Conservation (phyloP, 176 grass and related monocot species). For the Musa beccarii region DNA sequence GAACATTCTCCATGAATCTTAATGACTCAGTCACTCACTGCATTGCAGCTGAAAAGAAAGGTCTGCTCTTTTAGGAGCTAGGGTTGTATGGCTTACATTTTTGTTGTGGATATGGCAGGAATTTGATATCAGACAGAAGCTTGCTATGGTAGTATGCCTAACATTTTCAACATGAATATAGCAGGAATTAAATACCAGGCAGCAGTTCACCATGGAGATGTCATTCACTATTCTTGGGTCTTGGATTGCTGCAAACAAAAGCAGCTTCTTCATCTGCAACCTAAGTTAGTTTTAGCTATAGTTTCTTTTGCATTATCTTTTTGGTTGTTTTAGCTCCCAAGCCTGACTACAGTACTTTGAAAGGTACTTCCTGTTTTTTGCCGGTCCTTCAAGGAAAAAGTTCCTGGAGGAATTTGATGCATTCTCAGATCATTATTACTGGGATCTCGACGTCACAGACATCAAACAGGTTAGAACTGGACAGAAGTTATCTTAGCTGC, state of each 20-base stretch:
- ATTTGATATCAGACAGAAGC: constrained; percentile 78
- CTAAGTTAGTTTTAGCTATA: constrained; percentile 55
- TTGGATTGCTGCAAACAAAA: constrained; percentile 88
- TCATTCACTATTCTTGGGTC: constrained; percentile 88
- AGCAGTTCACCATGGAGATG: constrained; percentile 51
- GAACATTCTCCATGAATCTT: constrained; percentile 95
- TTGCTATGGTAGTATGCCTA: constrained; percentile 18
- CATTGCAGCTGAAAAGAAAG: constrained; percentile 81
- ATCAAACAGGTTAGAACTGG: constrained; percentile 54
- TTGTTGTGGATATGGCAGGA: constrained; percentile 35
- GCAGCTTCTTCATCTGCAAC: constrained; percentile 57
- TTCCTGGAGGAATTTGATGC: constrained; percentile 72
- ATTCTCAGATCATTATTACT: constrained; percentile 72
- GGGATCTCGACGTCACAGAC: constrained; percentile 74
- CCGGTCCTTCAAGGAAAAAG: constrained; percentile 58
- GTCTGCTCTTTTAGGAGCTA: constrained; percentile 25
- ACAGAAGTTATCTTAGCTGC: not conserved
- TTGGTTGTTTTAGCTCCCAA: constrained; percentile 1
- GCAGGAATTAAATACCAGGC: constrained; percentile 89
- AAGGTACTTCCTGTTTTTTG: constrained; percentile 81
- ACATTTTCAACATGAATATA: constrained; percentile 18
- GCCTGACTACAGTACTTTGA: not conserved
- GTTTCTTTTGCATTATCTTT: not conserved
- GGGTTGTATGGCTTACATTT: constrained; percentile 21
- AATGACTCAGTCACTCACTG: constrained; percentile 86